These are phyloP conservation scores for Cyclotella cryptica DNA, from an alignment of 108 stramenopile species.

Conservation along the genomic window DNA sequence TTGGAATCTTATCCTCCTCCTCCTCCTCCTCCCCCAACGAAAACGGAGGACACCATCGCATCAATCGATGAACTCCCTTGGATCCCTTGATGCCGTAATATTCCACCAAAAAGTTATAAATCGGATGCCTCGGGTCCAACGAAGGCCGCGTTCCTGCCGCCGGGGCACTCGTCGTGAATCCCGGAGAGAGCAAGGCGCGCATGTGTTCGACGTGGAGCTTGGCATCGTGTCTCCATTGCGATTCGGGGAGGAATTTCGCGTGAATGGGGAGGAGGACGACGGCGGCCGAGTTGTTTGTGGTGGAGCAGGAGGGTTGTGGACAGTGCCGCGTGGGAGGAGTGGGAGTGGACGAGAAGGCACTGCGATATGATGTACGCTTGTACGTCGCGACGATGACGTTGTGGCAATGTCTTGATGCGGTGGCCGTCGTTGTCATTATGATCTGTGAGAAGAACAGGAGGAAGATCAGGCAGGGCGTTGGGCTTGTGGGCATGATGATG, in stretches of 20 bases:
- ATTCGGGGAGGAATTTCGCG: conserved; percentile 8
- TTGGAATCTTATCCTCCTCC: not conserved
- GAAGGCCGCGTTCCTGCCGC: conserved; percentile 23
- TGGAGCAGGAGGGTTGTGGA: not conserved
- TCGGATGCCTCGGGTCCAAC: conserved; percentile 78
- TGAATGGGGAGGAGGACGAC: not conserved
- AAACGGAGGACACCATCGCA: conserved; percentile 72
- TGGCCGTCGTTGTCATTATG: too few species aligned
- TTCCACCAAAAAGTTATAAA: conserved; percentile 89
- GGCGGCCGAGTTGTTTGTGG: not conserved
- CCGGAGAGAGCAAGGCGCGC: conserved; percentile 16
- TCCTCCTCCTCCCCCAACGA: conserved; percentile 10
- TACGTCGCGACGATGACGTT: not conserved
- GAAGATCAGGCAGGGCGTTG: too few species aligned
- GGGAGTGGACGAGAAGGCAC: not conserved
- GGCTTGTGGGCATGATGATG: too few species aligned
- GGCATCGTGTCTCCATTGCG: conserved; percentile 31
- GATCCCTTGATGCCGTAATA: conserved; percentile 83
- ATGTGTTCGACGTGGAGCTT: conserved; percentile 7
- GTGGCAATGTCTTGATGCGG: not conserved
- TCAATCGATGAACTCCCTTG: conserved; percentile 67
- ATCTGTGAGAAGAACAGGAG: too few species aligned
- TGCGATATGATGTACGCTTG: not conserved
- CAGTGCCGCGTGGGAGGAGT: not conserved
- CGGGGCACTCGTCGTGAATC: not conserved